Base-by-base conservation (phyloP, 176 grass and related monocot genomes). In the Aegilops umbellulata region DNA sequence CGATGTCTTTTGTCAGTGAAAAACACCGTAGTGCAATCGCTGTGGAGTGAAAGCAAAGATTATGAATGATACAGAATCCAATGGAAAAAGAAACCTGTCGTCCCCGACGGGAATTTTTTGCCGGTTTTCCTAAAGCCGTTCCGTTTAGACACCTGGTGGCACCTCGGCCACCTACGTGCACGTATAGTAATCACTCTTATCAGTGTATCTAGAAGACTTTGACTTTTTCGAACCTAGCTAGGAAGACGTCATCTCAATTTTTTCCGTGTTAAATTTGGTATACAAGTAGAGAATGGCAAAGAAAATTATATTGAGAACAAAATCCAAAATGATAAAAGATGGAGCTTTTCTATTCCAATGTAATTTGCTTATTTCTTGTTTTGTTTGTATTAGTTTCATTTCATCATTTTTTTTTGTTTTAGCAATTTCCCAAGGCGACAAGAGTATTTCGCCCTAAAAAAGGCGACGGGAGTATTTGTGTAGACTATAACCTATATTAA, bases 121-220 rank as follows among this genome's bases (percentile, higher is more conserved):
- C 78, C 30, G 63, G 23, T 30, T 78, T 90, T 82, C 66, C 70
- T 69, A 65, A 78, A 77, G 12, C 12, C 53, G 1, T 57, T 65
- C 16, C n/a, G 19, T 70, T 81, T 53, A 38, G 69, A 77, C 11
- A 58, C 19, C 2, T 13, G 31, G 61, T 61, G 31, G 83, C 60
- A 5, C 69, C 46, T 30, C 88, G 63, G 47, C 78, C 14, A 85
- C 69, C 38, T 38, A 47, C 7, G 11, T 51, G 15, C 6, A 60
- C 10, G 44, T 11, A 60, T 11, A 60, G 19, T 46, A 46, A 26
- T 10, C 60, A 3, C 78, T 13, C 61, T 47, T 30, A 41, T 7
- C 0, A 55, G 6, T 41, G 0, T 65, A 55, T 90, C 88, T 90
- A 90, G 84, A 90, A 90, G 41, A 55, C 65, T 1, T 10, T 10